Base-by-base conservation (phyloP, 305 asterid genomes). In the Rubia tinctorum region DNA sequence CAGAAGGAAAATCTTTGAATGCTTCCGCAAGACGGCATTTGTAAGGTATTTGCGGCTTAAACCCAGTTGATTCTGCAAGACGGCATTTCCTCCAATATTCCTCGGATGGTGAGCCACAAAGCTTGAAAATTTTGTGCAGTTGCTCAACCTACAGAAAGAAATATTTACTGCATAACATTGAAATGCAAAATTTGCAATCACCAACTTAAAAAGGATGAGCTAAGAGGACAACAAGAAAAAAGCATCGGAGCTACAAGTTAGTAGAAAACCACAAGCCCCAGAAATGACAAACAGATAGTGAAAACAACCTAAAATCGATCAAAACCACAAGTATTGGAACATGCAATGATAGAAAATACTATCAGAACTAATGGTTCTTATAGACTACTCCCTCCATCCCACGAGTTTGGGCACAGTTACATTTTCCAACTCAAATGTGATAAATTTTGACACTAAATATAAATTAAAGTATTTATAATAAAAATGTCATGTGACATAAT, bases 81-180 rank as follows among this genome's bases (percentile, higher is more conserved):
- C 37, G 37, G 37, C 37, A 34, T 34, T 34, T 34, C 73, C 81
- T 85, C 97, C 96, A 94, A 75, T 89, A 94, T 74, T 91, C 97
- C 72, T 94, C 99, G 0, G 97, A 86, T 60, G 99, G 99, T 58
- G 99, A 93, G 69, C 98, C 98, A 80, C 98, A 93, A 69, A 93
- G 89, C 85, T 94, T 94, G 88, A 94, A 94, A 80, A 94, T 91
- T 84, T 94, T 91, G 84, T 94, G 97, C 84, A 94, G 73, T 85
- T 94, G 99, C 84, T 94, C 99, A 77, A 94, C 97, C 98, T 94
- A 80, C 74, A 82, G 62, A 63, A 49, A 72, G 49, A 71, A 61
- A 74, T 7, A 30, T 15, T 27, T 17, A 69, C 27, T 43, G 37
- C 27, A 42, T 69, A 23, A 25, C 39, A 68, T 44, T 45, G 11